Evolutionary conservation across 345 rosid species (phyloP), one percentile per base, ranked within the genome.

Genomic region (Hevea brasiliensis): DNA sequence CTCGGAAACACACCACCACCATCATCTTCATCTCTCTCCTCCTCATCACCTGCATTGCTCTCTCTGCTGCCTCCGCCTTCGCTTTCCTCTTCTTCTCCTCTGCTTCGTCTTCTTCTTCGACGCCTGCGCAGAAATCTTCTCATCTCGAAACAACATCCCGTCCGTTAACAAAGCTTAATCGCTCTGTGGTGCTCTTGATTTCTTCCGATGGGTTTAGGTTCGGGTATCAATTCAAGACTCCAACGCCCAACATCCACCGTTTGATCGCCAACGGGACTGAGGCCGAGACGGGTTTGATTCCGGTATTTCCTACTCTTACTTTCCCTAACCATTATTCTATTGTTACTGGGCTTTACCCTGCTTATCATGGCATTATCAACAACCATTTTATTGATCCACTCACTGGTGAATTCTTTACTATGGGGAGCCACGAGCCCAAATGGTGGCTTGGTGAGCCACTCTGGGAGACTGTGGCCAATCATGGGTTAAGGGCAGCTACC

Each of bases 361-460:
- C 97, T 47, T 80, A 73, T 76, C 98, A 94, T 58, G 98, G 97
- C 15, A 85, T 94, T 69, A 82, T 94, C 63, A 84, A 87, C 68
- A 94, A 94, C 76, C 48, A 65, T n/a, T 94, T 94, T 58, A 64
- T 80, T 13, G 97, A 94, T 66, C 97, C 97, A 3, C 23, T 67
- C 0, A 77, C 85, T 9, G 97, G 94, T 0, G 85, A 89, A 4
- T 23, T 56, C 24, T 92, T 94, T 75, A 81, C 79, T 15, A 92
- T 89, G 97, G 71, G 64, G 3, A 92, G 97, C 55, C 97, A 92
- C 42, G 97, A 92, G 62, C 87, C 97, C 47, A 84, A 88, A 77
- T 90, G 98, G 97, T 94, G 97, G 98, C 77, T 94, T 7, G 98
- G 97, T 7, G 98, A 94, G 82, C 97, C 98, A 8, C 65, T 94